phyloP scores from a whole-genome alignment of 805 yeast species.

The Helenozyma rhizophorensis region DNA sequence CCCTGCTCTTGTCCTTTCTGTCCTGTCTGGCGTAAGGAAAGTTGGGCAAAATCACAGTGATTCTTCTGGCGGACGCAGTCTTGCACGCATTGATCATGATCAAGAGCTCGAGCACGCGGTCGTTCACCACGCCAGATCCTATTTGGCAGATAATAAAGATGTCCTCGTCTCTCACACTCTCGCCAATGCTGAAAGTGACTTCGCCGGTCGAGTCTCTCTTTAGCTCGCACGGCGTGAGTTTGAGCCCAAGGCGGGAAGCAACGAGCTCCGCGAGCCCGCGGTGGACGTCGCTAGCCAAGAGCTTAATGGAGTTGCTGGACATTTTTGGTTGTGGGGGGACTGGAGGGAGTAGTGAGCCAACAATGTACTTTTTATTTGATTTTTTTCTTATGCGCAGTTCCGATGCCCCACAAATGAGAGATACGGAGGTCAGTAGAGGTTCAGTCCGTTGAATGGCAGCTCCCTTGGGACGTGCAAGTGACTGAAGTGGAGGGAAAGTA shows the following conservation, averaged over 20 bases:
- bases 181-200: constrained; percentile 72
- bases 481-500: too few relatives aligned
- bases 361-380: constrained; percentile 1
- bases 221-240: constrained; percentile 57
- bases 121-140: constrained; percentile 73
- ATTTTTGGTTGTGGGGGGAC: constrained; percentile 25
- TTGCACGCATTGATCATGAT: constrained; percentile 81
- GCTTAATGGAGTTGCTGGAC: constrained; percentile 70
- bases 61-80: constrained; percentile 77
- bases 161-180: constrained; percentile 82
- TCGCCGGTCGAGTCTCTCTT: constrained; percentile 70
- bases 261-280: constrained; percentile 68
- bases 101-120: constrained; percentile 66
- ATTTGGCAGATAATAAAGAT: constrained; percentile 75
- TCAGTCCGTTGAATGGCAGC: too few relatives aligned
- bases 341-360: neutral
- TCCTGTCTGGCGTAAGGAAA: constrained; percentile 90
- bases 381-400: constrained; percentile 3
- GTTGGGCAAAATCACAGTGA: constrained; percentile 78
- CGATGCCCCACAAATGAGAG: neutral
- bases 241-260: constrained; percentile 55
- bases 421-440: too few relatives aligned
- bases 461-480: too few relatives aligned
- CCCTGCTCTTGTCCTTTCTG: constrained; percentile 78
- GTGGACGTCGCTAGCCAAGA: constrained; percentile 65